A percentile compares a stretch with the other conserved stretches of the same genome.
Evolutionary conservation across 768 basidiomycete genomes (phyloP).

Genomic region (Podaxis pistillaris): DNA sequence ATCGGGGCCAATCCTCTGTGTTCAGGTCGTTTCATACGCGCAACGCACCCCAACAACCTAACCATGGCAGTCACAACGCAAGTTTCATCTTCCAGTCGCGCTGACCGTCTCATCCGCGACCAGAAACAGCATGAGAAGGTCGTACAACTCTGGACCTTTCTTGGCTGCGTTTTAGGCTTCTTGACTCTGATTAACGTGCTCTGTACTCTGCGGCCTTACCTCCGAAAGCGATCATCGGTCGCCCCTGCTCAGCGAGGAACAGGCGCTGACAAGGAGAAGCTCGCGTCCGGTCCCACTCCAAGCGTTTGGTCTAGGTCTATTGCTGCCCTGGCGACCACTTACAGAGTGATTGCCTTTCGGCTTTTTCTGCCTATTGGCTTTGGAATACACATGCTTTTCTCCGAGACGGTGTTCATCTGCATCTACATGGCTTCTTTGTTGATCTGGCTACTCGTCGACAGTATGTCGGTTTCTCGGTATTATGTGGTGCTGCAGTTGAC

Average conservation of each 20-base stretch:
- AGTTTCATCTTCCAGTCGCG: conserved; percentile 22
- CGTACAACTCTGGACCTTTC: conserved; percentile 39
- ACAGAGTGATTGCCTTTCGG: conserved; percentile 50
- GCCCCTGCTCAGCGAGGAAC: not conserved
- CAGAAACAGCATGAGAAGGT: conserved; percentile 34
- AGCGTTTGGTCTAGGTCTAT: conserved; percentile 23
- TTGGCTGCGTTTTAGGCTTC: conserved; percentile 34
- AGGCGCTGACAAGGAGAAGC: conserved; percentile 5
- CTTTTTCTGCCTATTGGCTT: conserved; percentile 44
- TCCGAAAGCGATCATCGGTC: conserved; percentile 7
- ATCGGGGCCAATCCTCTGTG: not conserved
- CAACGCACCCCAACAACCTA: not conserved
- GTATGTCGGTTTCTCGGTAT: conserved; percentile 30
- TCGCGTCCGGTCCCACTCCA: not conserved
- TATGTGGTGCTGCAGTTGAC: conserved; percentile 2
- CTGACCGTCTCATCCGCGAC: conserved; percentile 33
- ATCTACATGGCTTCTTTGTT: conserved; percentile 46
- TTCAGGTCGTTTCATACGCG: not conserved
- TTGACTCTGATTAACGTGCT: conserved; percentile 32
- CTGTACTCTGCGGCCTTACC: conserved; percentile 13
- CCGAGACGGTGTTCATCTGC: conserved; percentile 45
- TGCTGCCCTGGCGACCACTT: conserved; percentile 40
- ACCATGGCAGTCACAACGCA: not conserved
- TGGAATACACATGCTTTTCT: conserved; percentile 29
- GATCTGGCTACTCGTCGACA: conserved; percentile 40